phyloP scores from a whole-genome alignment of 257 asterid genomes.

The Primulina eburnea region DNA sequence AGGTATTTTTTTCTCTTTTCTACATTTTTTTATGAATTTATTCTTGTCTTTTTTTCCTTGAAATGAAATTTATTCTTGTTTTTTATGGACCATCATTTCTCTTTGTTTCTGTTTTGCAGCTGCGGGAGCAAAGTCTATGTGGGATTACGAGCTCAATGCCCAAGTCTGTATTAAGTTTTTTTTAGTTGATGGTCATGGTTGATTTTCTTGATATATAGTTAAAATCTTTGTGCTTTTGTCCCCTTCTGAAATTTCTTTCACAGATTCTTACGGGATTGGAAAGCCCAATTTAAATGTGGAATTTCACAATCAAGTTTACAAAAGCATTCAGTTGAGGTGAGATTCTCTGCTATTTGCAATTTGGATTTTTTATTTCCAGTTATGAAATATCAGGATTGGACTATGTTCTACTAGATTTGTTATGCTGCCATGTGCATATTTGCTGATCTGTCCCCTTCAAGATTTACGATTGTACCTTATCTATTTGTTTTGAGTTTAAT shows the following conservation, averaged over 20 bases:
- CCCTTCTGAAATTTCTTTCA: constrained; percentile 2
- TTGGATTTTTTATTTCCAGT: constrained; percentile 13
- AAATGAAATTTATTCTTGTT: background rate
- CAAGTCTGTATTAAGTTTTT: constrained; percentile 42
- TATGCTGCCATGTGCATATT: background rate
- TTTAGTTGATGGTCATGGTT: background rate
- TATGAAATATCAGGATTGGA: constrained; percentile 16
- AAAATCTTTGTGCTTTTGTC: background rate
- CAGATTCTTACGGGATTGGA: constrained; percentile 60
- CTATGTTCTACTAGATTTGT: constrained; percentile 9
- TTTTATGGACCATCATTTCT: background rate
- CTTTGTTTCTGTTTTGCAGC: constrained; percentile 35
- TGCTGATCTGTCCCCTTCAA: background rate
- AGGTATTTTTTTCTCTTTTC: constrained; percentile 34
- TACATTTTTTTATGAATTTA: background rate
- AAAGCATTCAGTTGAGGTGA: constrained; percentile 71
- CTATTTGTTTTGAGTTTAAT: background rate
- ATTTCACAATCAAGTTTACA: constrained; percentile 60
- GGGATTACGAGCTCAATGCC: constrained; percentile 70
- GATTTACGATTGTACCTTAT: too few species aligned
- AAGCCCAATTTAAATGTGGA: constrained; percentile 57
- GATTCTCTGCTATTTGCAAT: constrained; percentile 1
- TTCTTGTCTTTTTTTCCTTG: too few species aligned
- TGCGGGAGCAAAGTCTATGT: constrained; percentile 55
- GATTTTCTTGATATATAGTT: background rate